A percentile compares a stretch with the other conserved stretches of the same genome.
These are phyloP conservation scores for Pachyrhizus erosus DNA, from an alignment of 306 rosid genomes.

Conservation along the genomic window DNA sequence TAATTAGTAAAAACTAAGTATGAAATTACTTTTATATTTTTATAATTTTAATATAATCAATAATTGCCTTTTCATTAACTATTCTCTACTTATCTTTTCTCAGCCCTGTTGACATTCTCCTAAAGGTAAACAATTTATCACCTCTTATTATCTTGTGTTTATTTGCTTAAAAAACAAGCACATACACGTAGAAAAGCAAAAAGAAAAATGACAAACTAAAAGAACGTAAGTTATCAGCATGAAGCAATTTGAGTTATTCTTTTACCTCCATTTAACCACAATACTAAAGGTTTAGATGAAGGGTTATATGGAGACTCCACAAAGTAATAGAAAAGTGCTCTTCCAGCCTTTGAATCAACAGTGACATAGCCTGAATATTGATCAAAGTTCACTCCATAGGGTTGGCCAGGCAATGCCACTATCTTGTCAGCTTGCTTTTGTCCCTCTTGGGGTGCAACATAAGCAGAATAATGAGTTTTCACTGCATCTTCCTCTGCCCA, in stretches of 20 bases:
- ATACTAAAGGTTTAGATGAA: conserved; percentile 54
- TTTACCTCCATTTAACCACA: conserved; percentile 80
- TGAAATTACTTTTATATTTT: no score
- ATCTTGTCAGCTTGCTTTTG: conserved; percentile 54
- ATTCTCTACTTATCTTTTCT: background rate
- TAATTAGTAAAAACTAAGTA: background rate
- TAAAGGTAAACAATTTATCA: background rate
- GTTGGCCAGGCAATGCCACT: conserved; percentile 64
- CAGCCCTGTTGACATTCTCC: no score
- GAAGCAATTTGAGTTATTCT: background rate
- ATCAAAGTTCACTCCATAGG: conserved; percentile 58
- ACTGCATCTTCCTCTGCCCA: conserved; percentile 36
- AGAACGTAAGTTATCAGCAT: background rate
- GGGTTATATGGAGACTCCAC: conserved; percentile 58
- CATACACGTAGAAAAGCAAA: background rate
- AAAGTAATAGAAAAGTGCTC: conserved; percentile 67
- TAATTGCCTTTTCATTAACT: no score
- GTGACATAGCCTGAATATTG: conserved; percentile 71
- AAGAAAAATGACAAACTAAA: no score
- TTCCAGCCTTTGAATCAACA: conserved; percentile 51
- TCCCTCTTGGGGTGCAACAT: conserved; percentile 44
- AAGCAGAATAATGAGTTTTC: conserved; percentile 23
- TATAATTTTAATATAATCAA: no score
- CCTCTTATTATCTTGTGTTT: background rate
- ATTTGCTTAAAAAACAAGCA: background rate